Percentiles rank a stretch among this genome's conserved stretches.
These are phyloP conservation scores for Eutrema salsugineum DNA, from an alignment of 441 rosid species.

Conservation along the genomic window DNA sequence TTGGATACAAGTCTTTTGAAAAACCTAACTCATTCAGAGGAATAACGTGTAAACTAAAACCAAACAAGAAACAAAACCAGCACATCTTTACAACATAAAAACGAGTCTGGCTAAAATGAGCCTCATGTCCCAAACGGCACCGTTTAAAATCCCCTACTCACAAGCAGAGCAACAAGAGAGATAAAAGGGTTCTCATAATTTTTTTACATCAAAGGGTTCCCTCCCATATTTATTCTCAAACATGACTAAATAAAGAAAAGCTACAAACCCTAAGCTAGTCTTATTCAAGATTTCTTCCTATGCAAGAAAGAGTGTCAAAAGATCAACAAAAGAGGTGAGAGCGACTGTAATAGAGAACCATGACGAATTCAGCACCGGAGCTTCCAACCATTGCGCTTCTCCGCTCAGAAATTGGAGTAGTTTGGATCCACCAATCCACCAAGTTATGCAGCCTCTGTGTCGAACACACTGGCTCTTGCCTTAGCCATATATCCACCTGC, in stretches of 20 bases:
- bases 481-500: slow-evolving; percentile 26
- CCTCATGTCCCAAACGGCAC: not conserved
- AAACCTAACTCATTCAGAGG: not conserved
- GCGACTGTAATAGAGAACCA: slow-evolving; percentile 16
- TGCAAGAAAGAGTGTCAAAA: not conserved
- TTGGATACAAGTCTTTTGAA: not conserved
- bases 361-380: not conserved
- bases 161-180: not conserved
- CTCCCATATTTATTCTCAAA: not conserved
- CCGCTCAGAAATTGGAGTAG: not conserved
- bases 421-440: slow-evolving; percentile 13
- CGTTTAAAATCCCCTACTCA: not conserved
- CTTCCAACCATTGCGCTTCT: not conserved
- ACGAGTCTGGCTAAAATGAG: not conserved
- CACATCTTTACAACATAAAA: not conserved
- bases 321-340: not conserved
- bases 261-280: not conserved
- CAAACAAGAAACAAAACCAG: not conserved
- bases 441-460: not conserved
- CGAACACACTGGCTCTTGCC: slow-evolving; percentile 7
- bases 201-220: not conserved
- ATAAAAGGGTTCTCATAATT: too few species aligned
- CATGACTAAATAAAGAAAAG: not conserved
- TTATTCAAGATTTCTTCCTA: not conserved
- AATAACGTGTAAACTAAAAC: not conserved